A percentile compares a stretch with the other conserved stretches of the same genome.
These are phyloP conservation scores for Parathielavia hyrcaniae DNA, from an alignment of 495 filamentous ascomycete species.

Conservation along the genomic window DNA sequence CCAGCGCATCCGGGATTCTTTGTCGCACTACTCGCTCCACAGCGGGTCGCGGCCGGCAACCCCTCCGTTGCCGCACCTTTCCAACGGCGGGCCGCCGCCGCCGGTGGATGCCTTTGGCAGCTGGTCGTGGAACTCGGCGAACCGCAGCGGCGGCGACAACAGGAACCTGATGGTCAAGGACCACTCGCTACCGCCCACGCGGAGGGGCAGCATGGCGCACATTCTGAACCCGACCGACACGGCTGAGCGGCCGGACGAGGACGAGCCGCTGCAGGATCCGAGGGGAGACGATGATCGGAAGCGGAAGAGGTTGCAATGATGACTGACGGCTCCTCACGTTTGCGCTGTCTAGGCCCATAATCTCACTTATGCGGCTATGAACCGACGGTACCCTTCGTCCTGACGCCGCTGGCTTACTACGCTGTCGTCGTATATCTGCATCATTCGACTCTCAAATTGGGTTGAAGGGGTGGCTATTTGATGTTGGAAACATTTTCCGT, in stretches of 20 bases:
- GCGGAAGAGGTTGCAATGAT: slow-evolving; percentile 60
- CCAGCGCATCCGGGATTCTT: slow-evolving; percentile 72
- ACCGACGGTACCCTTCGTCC: neutral
- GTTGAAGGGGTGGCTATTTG: too few relatives aligned
- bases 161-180: slow-evolving; percentile 46
- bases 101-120: slow-evolving; percentile 41
- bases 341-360: too few relatives aligned
- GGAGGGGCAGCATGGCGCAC: slow-evolving; percentile 55
- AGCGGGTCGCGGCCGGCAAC: slow-evolving; percentile 58
- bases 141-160: slow-evolving; percentile 33
- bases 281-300: slow-evolving; percentile 61
- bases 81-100: slow-evolving; percentile 34
- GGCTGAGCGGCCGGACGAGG: slow-evolving; percentile 41
- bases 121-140: slow-evolving; percentile 50
- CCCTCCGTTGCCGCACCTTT: slow-evolving; percentile 50
- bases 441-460: neutral
- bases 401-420: neutral
- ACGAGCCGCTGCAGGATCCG: slow-evolving; percentile 36
- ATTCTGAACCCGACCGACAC: slow-evolving; percentile 64
- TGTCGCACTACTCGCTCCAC: slow-evolving; percentile 76
- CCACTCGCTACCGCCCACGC: slow-evolving; percentile 50
- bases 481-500: neutral
- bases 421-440: neutral
- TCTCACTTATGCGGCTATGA: neutral
- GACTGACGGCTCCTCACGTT: too few relatives aligned